Conservation (phyloP, 495 filamentous ascomycete genomes). For the Halenospora varia region DNA sequence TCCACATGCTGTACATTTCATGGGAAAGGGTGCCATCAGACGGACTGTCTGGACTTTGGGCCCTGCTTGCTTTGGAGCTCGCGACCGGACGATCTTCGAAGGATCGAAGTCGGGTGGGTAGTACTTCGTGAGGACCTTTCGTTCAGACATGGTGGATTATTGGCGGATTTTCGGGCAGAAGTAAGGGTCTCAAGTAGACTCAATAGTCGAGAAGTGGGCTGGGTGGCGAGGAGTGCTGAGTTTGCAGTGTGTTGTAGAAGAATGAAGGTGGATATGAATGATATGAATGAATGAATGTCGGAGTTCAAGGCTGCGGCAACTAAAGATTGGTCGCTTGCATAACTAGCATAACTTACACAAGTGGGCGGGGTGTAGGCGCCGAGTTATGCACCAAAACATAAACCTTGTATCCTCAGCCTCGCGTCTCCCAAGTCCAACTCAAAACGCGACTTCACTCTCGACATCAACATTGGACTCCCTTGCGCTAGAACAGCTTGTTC, state of each 20-base stretch:
- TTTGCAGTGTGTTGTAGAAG: not conserved
- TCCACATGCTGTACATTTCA: slow-evolving; percentile 88
- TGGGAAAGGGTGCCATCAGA: slow-evolving; percentile 95
- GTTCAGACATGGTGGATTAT: slow-evolving; percentile 73
- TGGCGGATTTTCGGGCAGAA: not conserved
- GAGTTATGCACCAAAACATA: no score
- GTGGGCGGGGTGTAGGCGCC: no score
- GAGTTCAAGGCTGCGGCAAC: not conserved
- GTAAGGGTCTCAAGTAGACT: no score
- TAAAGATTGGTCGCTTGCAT: not conserved
- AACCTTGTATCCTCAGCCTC: slow-evolving; percentile 4
- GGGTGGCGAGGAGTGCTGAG: not conserved
- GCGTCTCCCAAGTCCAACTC: slow-evolving; percentile 1
- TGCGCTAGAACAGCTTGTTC: not conserved
- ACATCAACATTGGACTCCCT: not conserved
- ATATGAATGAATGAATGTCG: not conserved
- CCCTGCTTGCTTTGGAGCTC: slow-evolving; percentile 64
- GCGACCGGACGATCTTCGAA: slow-evolving; percentile 67
- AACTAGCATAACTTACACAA: not conserved
- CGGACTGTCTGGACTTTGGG: slow-evolving; percentile 85
- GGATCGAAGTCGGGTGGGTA: slow-evolving; percentile 99
- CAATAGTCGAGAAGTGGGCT: no score
- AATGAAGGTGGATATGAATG: not conserved
- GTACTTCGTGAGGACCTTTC: slow-evolving; percentile 81
- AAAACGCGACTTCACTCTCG: not conserved